Base-by-base conservation (phyloP, 2,329 filamentous ascomycete genomes). In the Neophaeococcomyces mojaviensis region DNA sequence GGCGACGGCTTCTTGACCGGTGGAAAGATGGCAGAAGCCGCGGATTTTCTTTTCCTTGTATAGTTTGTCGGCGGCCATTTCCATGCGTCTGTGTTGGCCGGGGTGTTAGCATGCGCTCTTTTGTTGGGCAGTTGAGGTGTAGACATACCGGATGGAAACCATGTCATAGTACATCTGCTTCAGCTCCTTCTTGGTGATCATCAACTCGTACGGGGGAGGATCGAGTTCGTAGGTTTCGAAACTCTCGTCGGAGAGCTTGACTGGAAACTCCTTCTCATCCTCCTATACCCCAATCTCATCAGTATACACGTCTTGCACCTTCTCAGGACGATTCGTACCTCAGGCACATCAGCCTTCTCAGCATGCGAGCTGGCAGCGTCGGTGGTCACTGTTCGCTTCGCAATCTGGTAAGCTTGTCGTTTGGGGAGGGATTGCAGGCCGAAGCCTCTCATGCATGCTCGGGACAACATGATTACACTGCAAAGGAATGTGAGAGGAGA, bases 11-110 rank as follows among this genome's bases (percentile, higher is more conserved):
- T 98, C 92, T 73, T 98, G 92, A 54, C 92, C 92, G 49, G 86
- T 94, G 49, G 92, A 97, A 70, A 98, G 73, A 74, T 98, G 92
- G 76, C 92, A 98, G 85, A 98, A 98, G 74, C 92, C 92, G 62
- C 92, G 86, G 62, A 98, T 97, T 80, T 98, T 97, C 84, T 98
- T 98, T 78, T 97, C 92, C 78, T 98, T 98, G 86, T 98, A 98
- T 64, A 98, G 77, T 67, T 90, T 82, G 68, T 98, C 92, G 73
- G 92, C 88, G 58, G 90, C 89, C 90, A 98, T 95, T 74, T 98
- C 92, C 92, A 98, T 95, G 69, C 94, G 92, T 73, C 89, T 95
- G 60, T 46, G 53, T 34, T 51, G 30, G 42, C 24, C 15, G 18
- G 24, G 24, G 31, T 45, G 36, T 58, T 48, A 53, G 50, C 45